Conservation (phyloP, 1,139 yeast species). For the Nakaseomyces nivariensis region DNA sequence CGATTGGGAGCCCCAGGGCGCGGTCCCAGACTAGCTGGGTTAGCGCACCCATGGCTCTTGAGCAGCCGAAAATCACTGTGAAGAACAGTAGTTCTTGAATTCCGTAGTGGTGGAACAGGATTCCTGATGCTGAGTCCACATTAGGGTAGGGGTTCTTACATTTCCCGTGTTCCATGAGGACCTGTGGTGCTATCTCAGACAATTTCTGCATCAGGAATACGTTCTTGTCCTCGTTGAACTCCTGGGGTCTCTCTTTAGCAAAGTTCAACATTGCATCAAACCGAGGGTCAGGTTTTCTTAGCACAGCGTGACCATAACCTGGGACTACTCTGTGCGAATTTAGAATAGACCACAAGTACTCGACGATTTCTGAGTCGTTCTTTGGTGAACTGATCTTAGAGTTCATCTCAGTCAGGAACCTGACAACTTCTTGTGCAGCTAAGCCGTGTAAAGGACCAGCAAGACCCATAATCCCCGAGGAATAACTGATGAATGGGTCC, state of each 20-base stretch:
- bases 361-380: slow-evolving; percentile 68
- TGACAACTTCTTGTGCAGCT: slow-evolving; percentile 96
- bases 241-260: slow-evolving; percentile 26
- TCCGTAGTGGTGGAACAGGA: slow-evolving; percentile 50
- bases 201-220: slow-evolving; percentile 30
- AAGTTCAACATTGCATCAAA: slow-evolving; percentile 33
- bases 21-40: slow-evolving; percentile 55
- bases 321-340: slow-evolving; percentile 93
- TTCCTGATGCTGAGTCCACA: slow-evolving; percentile 52
- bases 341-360: slow-evolving; percentile 84
- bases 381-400: slow-evolving; percentile 62
- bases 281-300: slow-evolving; percentile 89
- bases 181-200: slow-evolving; percentile 43
- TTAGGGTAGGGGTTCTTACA: slow-evolving; percentile 58
- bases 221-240: slow-evolving; percentile 27
- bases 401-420: slow-evolving; percentile 81
- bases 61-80: slow-evolving; percentile 51
- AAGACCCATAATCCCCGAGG: slow-evolving; percentile 93
- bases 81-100: slow-evolving; percentile 44
- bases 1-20: slow-evolving; percentile 49
- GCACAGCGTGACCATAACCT: slow-evolving; percentile 95
- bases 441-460: slow-evolving; percentile 98
- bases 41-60: slow-evolving; percentile 48
- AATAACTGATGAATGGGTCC: slow-evolving; percentile 83
- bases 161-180: slow-evolving; percentile 48